These are phyloP conservation scores for Gremmenia infestans DNA, from an alignment of 2,329 filamentous ascomycete genomes.

Conservation along the genomic window DNA sequence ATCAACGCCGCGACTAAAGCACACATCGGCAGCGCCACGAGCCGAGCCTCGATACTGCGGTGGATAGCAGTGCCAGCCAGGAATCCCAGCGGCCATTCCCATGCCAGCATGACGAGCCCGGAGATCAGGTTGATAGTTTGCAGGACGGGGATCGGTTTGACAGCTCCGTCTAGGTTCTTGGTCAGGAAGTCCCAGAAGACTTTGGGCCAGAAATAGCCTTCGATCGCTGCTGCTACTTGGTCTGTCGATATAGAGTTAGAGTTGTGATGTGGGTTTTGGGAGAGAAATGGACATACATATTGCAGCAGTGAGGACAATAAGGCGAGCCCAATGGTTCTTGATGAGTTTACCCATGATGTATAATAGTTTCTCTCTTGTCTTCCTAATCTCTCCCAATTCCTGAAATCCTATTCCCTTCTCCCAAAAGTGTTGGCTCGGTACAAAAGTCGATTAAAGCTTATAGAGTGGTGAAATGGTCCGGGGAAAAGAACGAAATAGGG, in stretches of 20 bases:
- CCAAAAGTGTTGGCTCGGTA: constrained; percentile 8
- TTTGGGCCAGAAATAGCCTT: constrained; percentile 97
- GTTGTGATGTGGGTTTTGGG: not conserved
- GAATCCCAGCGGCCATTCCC: constrained; percentile 83
- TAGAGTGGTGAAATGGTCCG: constrained; percentile 27
- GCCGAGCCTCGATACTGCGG: constrained; percentile 78
- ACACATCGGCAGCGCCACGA: constrained; percentile 76
- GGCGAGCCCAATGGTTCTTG: constrained; percentile 98
- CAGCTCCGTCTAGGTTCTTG: constrained; percentile 78
- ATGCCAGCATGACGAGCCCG: constrained; percentile 71
- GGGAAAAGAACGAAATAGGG: constrained; percentile 17
- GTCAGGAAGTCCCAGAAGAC: constrained; percentile 98
- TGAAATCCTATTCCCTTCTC: constrained; percentile 17
- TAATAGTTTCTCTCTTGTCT: constrained; percentile 43
- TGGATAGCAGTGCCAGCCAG: constrained; percentile 76
- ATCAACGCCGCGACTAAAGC: constrained; percentile 70
- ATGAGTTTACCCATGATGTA: constrained; percentile 87
- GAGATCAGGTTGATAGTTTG: constrained; percentile 87
- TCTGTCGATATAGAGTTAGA: constrained; percentile 47
- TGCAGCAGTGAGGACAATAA: constrained; percentile 85
- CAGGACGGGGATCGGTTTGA: constrained; percentile 81
- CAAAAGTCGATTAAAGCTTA: constrained; percentile 26
- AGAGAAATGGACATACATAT: constrained; percentile 35
- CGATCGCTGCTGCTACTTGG: constrained; percentile 76
- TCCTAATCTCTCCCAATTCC: constrained; percentile 14